Base-by-base conservation (phyloP, 139 green algal genomes). In the Closterium sp. region DNA sequence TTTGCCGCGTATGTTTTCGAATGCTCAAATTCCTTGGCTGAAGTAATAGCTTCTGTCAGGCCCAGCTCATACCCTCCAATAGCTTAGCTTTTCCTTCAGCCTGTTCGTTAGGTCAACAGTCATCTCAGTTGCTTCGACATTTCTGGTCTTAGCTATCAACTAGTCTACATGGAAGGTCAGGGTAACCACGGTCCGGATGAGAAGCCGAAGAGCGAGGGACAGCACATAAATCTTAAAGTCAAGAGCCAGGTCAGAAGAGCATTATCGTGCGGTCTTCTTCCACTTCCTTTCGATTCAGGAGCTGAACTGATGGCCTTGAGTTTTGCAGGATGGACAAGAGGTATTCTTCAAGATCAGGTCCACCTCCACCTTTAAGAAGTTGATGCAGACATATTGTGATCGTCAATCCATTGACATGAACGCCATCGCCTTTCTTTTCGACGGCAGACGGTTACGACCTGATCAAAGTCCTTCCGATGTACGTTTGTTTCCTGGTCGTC, bases 381-480 rank as follows among this genome's bases (percentile, higher is more conserved):
- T 96, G 32, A 96, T 96, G 94, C 90, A 88, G n/a, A 93, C 95
- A 8, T 96, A 95, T 93, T 95, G 93, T 76, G 91, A 95, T 0
- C 85, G 93, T 25, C 91, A 95, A 43, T 88, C 43, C 32, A 87
- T 96, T 23, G 87, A 91, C 25, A 30, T 91, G 38, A 87, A 93
- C 35, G 88, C 89, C 35, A 94, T 96, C 4, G 91, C 91, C 1
- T 96, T 96, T 89, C 85, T 96, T 19, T 95, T 94, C 91, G 95
- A 96, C 30, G 95, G 95, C 7, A 43, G 92, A 32, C 87, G 94
- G 5, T 32, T 96, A 2, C 89, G 85, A 7, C 66, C 86, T 1
- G 93, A 96, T 10, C 89, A 96, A 33, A 96, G 94, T 5, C 95
- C 95, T 43, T 84, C 91, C 7, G 94, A 96, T 31, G 94, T 95